A percentile compares a stretch with the other conserved stretches of the same genome.
phyloP scores from a whole-genome alignment of 2,329 filamentous ascomycete species.

The Ascosphaera apis region DNA sequence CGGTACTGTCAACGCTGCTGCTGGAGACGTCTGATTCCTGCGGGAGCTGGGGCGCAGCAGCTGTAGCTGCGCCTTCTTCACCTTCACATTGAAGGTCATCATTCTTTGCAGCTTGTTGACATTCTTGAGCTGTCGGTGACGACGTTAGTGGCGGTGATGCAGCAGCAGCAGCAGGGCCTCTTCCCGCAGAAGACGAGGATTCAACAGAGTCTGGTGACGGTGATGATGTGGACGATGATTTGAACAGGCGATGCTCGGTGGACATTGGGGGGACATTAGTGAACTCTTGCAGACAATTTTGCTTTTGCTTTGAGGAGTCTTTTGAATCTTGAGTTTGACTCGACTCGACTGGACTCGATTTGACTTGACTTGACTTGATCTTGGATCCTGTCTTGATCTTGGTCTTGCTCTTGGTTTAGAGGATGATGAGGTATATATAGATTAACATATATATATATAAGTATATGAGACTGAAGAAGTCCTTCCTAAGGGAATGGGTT shows the following conservation, averaged over 20 bases:
- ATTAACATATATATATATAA: neutral
- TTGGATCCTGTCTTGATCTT: too few relatives aligned
- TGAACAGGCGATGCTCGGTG: slow-evolving; percentile 8
- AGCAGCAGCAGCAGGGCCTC: slow-evolving; percentile 19
- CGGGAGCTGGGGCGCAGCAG: too few relatives aligned
- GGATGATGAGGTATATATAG: neutral
- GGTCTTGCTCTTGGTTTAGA: too few relatives aligned
- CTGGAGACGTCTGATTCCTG: too few relatives aligned
- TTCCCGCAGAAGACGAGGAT: slow-evolving; percentile 19
- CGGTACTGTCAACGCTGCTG: too few relatives aligned
- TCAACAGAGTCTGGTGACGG: slow-evolving; percentile 20
- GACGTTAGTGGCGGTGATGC: slow-evolving; percentile 5
- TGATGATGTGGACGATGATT: neutral
- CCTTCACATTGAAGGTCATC: too few relatives aligned
- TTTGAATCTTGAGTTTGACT: too few relatives aligned
- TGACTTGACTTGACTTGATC: too few relatives aligned
- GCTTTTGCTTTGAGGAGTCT: too few relatives aligned
- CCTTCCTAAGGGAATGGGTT: neutral
- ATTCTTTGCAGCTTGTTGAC: slow-evolving; percentile 2
- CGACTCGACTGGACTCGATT: too few relatives aligned
- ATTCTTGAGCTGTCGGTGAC: slow-evolving; percentile 3
- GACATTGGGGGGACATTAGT: slow-evolving; percentile 30
- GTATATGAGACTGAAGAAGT: neutral
- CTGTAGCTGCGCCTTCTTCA: too few relatives aligned
- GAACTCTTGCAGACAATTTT: too few relatives aligned